Evolutionary conservation across 2,329 filamentous ascomycete genomes (phyloP), one percentile per base, ranked within the genome.

Genomic region (Sordariomycetes sp.): DNA sequence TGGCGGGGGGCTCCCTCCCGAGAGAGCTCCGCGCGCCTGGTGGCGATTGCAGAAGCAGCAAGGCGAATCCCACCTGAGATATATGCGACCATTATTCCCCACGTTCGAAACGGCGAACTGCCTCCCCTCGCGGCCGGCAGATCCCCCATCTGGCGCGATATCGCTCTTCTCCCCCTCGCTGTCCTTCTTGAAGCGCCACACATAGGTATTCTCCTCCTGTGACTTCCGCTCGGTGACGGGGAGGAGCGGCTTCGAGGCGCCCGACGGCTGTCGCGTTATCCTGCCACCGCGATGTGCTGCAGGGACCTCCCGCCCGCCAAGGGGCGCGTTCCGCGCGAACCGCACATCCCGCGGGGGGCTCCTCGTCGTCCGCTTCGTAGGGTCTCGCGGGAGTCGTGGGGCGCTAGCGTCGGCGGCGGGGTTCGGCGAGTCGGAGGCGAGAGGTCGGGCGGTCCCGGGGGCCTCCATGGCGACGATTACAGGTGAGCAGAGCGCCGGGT

Each of bases 31-130:
- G 40, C 40, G n/a, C 14, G 10, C 28, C 28, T 4, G 4, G 28
- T 32, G 8, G 28, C 8, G 28, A 32, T 32, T 32, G 28, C 28
- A 4, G 8, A 43, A 24, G n/a, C 4, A 48, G 16, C 43, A 50
- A 24, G 46, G 20, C 28, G 46, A 37, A 60, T 7, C 81, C 67
- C 83, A 92, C 87, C 87, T 88, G 64, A 93, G 70, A 71, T 90
- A 93, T 70, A 93, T 89, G 68, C 86, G 85, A 46, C 89, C 89
- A 71, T 91, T 90, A 68, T 90, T 89, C 25, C 88, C 88, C 60
- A 93, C 88, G 70, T 91, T 92, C 55, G 86, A 84, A 58, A 93
- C 89, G 2, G 87, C 85, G 68, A 93, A 92, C 66, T 89, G 85
- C 58, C 86, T 81, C 54, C 84, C 86, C 68, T 86, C 83, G 60